These are phyloP conservation scores for Phytopythium boreale DNA, from an alignment of 352 stramenopile genomes.

Conservation along the genomic window DNA sequence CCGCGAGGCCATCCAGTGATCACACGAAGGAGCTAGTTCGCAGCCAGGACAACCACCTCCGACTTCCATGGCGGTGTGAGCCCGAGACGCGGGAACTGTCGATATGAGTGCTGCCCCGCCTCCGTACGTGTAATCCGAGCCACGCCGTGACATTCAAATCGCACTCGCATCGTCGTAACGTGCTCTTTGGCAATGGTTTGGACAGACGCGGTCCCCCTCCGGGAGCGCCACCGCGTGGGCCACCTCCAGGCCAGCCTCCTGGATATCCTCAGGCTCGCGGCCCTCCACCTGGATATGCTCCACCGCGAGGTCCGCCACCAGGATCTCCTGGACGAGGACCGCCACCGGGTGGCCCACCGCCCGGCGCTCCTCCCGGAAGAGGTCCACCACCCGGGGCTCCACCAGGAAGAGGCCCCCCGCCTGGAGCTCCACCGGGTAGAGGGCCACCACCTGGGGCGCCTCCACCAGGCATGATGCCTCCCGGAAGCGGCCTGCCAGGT, in stretches of 20 bases:
- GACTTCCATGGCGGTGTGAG: not conserved
- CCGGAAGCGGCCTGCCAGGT: slow-evolving; percentile 21
- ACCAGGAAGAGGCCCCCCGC: slow-evolving; percentile 17
- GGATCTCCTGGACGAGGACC: slow-evolving; percentile 21
- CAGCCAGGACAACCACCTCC: not conserved
- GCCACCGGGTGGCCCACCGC: slow-evolving; percentile 18
- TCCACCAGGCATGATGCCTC: slow-evolving; percentile 29
- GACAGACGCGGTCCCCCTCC: slow-evolving; percentile 14
- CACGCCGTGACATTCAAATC: not conserved
- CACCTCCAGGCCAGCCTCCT: slow-evolving; percentile 35
- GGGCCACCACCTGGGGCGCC: not conserved
- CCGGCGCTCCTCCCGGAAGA: slow-evolving; percentile 14
- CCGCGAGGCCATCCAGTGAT: not conserved
- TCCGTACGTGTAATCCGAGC: slow-evolving; percentile 17
- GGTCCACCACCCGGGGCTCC: slow-evolving; percentile 16
- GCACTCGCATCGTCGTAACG: not conserved
- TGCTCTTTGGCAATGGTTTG: not conserved
- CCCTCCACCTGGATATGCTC: slow-evolving; percentile 44
- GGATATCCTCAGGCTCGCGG: slow-evolving; percentile 55
- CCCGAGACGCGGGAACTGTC: not conserved
- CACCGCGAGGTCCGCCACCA: slow-evolving; percentile 24
- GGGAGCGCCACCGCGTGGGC: slow-evolving; percentile 27
- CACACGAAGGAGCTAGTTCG: not conserved
- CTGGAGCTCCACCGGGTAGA: slow-evolving; percentile 20
- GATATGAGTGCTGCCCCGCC: slow-evolving; percentile 24